phyloP scores from a whole-genome alignment of 78 protist species.

The Monosiga brevicollis region DNA sequence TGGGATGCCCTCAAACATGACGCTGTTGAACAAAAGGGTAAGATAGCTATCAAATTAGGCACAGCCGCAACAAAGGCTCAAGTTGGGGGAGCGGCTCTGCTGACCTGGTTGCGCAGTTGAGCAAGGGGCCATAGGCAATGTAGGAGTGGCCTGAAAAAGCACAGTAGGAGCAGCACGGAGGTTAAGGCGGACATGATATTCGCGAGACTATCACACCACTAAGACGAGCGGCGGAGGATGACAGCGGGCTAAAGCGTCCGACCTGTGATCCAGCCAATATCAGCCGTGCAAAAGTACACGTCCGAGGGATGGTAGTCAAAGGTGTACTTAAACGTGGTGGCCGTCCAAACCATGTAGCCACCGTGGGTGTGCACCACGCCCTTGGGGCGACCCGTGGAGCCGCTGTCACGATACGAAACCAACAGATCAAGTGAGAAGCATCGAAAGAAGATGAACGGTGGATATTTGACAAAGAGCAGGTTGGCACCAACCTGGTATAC shows the following conservation, averaged over 20 bases:
- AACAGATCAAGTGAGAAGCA: background rate
- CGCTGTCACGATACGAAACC: constrained; percentile 47
- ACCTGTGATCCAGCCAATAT: constrained; percentile 47
- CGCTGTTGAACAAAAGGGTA: background rate
- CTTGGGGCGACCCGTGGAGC: constrained; percentile 94
- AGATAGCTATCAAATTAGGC: background rate
- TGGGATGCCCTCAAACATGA: constrained; percentile 61
- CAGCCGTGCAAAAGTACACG: constrained; percentile 91
- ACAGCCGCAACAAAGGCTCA: no score
- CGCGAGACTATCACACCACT: no score
- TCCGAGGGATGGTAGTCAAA: constrained; percentile 84
- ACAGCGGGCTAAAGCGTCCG: no score
- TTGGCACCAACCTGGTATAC: constrained; percentile 83
- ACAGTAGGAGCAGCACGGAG: constrained; percentile 60
- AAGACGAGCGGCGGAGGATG: no score
- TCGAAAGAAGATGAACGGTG: background rate
- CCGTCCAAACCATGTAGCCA: constrained; percentile 75
- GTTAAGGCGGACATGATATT: no score
- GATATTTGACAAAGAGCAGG: background rate
- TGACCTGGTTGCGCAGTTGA: constrained; percentile 82
- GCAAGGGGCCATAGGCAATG: constrained; percentile 92
- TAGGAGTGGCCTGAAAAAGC: constrained; percentile 97
- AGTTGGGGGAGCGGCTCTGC: no score
- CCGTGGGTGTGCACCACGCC: constrained; percentile 51
- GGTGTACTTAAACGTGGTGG: constrained; percentile 68